A percentile compares a stretch with the other conserved stretches of the same genome.
phyloP scores from a whole-genome alignment of 75 land plant species.

The Cryptomeria japonica region DNA sequence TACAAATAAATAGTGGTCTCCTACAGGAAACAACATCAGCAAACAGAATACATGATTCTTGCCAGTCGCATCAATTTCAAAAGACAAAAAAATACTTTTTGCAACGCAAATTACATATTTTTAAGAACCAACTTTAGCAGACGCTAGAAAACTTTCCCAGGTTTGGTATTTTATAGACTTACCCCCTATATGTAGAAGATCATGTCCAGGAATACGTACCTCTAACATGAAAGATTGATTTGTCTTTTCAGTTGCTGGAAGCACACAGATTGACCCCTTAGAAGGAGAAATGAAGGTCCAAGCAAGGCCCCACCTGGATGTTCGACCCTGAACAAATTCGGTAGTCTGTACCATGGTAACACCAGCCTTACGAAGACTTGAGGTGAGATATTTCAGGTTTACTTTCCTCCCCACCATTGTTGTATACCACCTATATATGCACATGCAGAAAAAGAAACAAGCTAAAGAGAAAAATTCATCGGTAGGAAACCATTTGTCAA shows the following conservation, averaged over 20 bases:
- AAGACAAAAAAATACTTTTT: neutral
- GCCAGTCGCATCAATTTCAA: neutral
- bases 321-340: conserved; percentile 96
- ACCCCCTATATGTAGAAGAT: neutral
- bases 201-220: conserved; percentile 25
- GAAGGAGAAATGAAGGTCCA: conserved; percentile 77
- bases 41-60: too few relatives aligned
- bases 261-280: conserved; percentile 19
- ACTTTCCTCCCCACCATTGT: conserved; percentile 93
- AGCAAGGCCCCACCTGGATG: conserved; percentile 94
- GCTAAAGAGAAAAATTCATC: neutral
- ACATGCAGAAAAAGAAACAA: conserved; percentile 5
- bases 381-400: conserved; percentile 53
- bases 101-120: neutral
- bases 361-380: conserved; percentile 68
- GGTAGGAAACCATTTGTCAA: conserved; percentile 3
- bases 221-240: conserved; percentile 77
- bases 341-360: conserved; percentile 80
- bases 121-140: neutral
- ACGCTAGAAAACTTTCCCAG: neutral
- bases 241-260: conserved; percentile 30
- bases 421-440: conserved; percentile 78
- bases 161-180: neutral
- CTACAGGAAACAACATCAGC: neutral
- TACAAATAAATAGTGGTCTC: neutral